phyloP scores from a whole-genome alignment of 306 rosid species.

The Delonix regia region DNA sequence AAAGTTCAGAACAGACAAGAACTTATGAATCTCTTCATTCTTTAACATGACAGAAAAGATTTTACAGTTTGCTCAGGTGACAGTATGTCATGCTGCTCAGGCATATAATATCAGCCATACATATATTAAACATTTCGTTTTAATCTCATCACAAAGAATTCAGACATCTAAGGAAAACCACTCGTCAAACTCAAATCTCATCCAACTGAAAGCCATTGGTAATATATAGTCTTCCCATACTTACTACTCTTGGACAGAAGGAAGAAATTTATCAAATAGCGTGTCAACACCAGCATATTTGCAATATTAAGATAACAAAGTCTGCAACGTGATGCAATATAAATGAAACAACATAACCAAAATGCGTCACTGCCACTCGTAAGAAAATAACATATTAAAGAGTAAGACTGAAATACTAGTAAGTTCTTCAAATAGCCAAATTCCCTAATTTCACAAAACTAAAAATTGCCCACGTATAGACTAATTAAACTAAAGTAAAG shows the following conservation, averaged over 20 bases:
- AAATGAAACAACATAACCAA: not conserved
- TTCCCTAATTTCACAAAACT: not conserved
- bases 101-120: not conserved
- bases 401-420: not conserved
- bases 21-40: not conserved
- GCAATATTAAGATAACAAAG: not conserved
- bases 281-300: not conserved
- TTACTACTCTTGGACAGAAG: not conserved
- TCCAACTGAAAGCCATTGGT: not conserved
- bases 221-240: not conserved
- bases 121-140: not conserved
- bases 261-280: not conserved
- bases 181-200: not conserved
- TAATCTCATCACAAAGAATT: not conserved
- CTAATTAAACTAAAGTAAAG: not conserved
- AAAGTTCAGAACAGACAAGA: not conserved
- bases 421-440: not conserved
- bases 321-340: not conserved
- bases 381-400: not conserved
- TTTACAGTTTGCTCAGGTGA: not conserved
- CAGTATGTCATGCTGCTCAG: not conserved
- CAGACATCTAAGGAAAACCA: not conserved
- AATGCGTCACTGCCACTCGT: not conserved
- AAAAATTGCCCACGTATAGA: not conserved
- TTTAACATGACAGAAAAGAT: not conserved